Evolutionary conservation across 2,329 filamentous ascomycete genomes (phyloP), one percentile per base, ranked within the genome.

Genomic region (Curvularia verruculosa): DNA sequence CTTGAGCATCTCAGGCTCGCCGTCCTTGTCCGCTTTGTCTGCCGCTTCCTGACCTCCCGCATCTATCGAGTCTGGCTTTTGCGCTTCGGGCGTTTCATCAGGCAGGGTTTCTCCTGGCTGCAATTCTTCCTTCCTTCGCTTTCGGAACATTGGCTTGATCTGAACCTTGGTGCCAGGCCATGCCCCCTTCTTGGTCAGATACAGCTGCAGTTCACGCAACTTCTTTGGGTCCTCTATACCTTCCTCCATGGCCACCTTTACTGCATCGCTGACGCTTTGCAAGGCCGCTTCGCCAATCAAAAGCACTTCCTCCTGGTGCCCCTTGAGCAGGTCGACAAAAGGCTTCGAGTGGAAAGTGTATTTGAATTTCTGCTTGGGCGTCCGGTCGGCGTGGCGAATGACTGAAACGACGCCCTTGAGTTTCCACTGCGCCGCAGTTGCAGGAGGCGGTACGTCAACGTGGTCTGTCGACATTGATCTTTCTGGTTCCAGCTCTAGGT

Each of bases 351-450:
- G 95, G 69, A 99, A 98, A 0, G 95, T 99, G 70, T 98, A 99
- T 75, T 99, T 99, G 83, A 97, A 97, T 75, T 99, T 99, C 71
- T 99, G 95, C 79, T 99, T 99, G 2, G 95, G 95, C 1, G 95
- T 99, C 54, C 95, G 89, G 78, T 99, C 95, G 2, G 96, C 96
- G 77, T 99, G 95, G 26, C 95, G 87, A 64, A 99, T 92, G 15
- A 99, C 95, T 1, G 93, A 94, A 0, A 99, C 94, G 79, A 99
- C 93, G 12, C 95, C 95, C 78, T 99, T 99, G 50, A 99, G 82
- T 76, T 96, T 98, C 95, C 95, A 99, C 10, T 95, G 92, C 71
- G 96, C 92, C 69, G 97, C 97, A 0, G 89, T 90, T 3, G 80
- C 79, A 31, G 82, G 81, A 5, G 81, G 79, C 6, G 81, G 82